A percentile compares a stretch with the other conserved stretches of the same genome.
phyloP scores from a whole-genome alignment of 495 filamentous ascomycete genomes.

The Venustampulla echinocandica region DNA sequence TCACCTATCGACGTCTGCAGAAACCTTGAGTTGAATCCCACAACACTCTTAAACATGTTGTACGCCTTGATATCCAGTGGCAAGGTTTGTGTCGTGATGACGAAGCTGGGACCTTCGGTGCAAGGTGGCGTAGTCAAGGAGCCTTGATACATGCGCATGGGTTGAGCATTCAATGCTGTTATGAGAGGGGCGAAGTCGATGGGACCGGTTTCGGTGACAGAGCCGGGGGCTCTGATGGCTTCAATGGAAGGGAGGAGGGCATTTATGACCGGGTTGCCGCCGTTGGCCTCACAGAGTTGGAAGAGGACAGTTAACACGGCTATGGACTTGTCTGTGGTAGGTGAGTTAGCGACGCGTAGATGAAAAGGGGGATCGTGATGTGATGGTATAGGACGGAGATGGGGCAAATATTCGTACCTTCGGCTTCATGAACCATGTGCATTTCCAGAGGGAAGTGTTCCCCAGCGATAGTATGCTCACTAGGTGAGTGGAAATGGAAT shows the following conservation, averaged over 20 bases:
- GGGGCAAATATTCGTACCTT: not conserved
- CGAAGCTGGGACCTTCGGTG: constrained; percentile 51
- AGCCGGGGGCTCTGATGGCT: constrained; percentile 47
- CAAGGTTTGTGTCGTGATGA: constrained; percentile 45
- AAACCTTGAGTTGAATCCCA: constrained; percentile 58
- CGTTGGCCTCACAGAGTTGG: constrained; percentile 1
- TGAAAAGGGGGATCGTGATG: too few species aligned
- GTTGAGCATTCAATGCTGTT: constrained; percentile 36
- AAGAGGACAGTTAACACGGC: constrained; percentile 4
- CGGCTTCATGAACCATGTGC: constrained; percentile 14
- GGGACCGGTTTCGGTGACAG: constrained; percentile 42
- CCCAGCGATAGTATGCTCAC: constrained; percentile 52
- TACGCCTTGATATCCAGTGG: constrained; percentile 44
- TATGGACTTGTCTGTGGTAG: not conserved
- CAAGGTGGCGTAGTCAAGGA: constrained; percentile 65
- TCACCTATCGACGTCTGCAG: constrained; percentile 49
- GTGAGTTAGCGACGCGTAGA: not conserved
- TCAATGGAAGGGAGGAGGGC: constrained; percentile 42
- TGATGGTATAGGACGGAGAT: too few species aligned
- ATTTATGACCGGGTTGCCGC: constrained; percentile 36
- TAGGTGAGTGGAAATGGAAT: constrained; percentile 65
- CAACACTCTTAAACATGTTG: constrained; percentile 44
- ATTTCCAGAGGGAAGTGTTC: constrained; percentile 17
- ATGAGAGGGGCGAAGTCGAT: constrained; percentile 48
- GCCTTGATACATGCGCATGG: constrained; percentile 48